Evolutionary conservation across 306 rosid genomes (phyloP).

Genomic region (Vachellia collinsii): DNA sequence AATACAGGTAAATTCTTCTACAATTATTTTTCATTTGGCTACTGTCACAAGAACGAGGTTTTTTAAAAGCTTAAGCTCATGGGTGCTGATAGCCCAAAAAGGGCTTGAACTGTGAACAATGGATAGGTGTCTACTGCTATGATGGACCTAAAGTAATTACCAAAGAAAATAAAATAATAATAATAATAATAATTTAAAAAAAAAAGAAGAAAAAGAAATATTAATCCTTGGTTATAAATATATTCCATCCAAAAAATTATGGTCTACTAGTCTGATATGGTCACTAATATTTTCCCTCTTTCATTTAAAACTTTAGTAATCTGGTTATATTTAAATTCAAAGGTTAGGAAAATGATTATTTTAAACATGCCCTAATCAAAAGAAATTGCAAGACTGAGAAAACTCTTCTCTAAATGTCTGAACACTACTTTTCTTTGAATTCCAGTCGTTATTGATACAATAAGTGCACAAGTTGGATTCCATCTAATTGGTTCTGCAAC

Average conservation of each 20-base stretch:
- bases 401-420: neutral
- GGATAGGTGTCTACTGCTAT: neutral
- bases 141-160: neutral
- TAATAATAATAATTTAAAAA: no score
- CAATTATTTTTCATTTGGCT: conserved; percentile 14
- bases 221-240: neutral
- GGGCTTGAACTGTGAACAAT: conserved; percentile 2
- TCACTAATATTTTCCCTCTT: neutral
- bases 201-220: neutral
- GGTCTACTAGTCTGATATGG: neutral
- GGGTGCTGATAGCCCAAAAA: neutral
- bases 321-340: neutral
- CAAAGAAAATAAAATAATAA: neutral
- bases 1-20: conserved; percentile 63
- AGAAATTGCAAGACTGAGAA: neutral
- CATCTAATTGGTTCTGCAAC: neutral
- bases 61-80: neutral
- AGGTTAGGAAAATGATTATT: neutral
- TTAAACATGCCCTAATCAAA: neutral
- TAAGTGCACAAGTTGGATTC: neutral
- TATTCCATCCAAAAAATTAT: neutral
- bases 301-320: neutral
- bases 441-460: conserved; percentile 2
- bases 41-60: conserved; percentile 6
- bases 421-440: conserved; percentile 3